Conservation (phyloP, 352 stramenopile genomes). For the Phytopythium vexans region DNA sequence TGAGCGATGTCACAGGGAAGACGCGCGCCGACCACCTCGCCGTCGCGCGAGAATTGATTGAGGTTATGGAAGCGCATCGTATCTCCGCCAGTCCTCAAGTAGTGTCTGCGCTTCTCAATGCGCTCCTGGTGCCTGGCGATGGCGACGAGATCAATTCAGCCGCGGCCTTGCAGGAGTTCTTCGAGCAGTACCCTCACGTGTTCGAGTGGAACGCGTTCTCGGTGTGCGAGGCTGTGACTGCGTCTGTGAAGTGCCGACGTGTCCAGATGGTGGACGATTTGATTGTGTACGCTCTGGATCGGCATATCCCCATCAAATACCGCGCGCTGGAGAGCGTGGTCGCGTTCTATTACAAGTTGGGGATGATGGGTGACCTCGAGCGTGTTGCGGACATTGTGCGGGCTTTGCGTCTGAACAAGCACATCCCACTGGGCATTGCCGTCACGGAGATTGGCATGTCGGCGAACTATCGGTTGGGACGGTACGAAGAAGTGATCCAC, state of each 20-base stretch:
- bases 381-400: conserved; percentile 63
- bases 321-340: conserved; percentile 68
- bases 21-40: conserved; percentile 31
- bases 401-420: conserved; percentile 65
- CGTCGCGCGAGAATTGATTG: conserved; percentile 38
- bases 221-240: conserved; percentile 64
- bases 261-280: conserved; percentile 57
- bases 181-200: conserved; percentile 37
- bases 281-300: conserved; percentile 56
- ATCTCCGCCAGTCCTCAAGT: conserved; percentile 47
- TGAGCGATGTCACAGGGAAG: conserved; percentile 33
- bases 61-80: conserved; percentile 56
- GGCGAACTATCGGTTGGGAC: conserved; percentile 52
- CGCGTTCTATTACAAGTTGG: conserved; percentile 64
- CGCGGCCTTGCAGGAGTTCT: conserved; percentile 46
- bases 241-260: conserved; percentile 41
- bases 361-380: conserved; percentile 55
- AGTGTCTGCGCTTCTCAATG: conserved; percentile 40
- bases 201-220: conserved; percentile 63
- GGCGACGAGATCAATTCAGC: conserved; percentile 21
- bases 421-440: conserved; percentile 67
- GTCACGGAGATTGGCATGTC: conserved; percentile 76
- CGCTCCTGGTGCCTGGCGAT: conserved; percentile 25
- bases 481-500: conserved; percentile 57
- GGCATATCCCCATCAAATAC: conserved; percentile 72